These are phyloP conservation scores for Leonotis leonurus DNA, from an alignment of 257 asterid species.

Conservation along the genomic window DNA sequence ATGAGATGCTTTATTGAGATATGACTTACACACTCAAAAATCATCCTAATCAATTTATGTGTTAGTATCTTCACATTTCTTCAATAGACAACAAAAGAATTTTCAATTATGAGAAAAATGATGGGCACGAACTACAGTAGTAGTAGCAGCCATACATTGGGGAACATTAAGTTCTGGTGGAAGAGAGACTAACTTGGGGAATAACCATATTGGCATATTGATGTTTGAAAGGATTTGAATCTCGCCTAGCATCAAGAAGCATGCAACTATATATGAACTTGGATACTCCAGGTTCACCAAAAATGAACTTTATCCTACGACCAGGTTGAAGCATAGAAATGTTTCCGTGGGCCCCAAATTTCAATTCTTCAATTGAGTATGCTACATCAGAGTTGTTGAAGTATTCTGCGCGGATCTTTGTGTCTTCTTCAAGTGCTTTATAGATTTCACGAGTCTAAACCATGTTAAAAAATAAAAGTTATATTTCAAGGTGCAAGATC, in stretches of 20 bases:
- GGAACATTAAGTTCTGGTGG: not conserved
- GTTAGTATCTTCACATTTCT: not conserved
- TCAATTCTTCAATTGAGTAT: conserved; percentile 78
- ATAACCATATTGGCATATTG: conserved; percentile 74
- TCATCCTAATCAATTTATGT: not conserved
- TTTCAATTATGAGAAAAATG: not conserved
- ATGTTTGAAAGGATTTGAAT: conserved; percentile 48
- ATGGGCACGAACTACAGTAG: not conserved
- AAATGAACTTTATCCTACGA: conserved; percentile 58
- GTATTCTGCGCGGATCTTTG: conserved; percentile 44
- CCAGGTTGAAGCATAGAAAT: conserved; percentile 67
- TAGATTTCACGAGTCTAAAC: conserved; percentile 53
- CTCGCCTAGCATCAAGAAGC: conserved; percentile 69
- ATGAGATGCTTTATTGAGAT: not conserved
- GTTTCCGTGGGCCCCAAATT: conserved; percentile 65
- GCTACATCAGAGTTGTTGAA: conserved; percentile 43
- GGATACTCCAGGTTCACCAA: conserved; percentile 74
- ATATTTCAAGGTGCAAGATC: conserved; percentile 1
- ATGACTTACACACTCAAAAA: not conserved
- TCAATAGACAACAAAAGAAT: conserved; percentile 1
- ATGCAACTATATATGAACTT: conserved; percentile 54
- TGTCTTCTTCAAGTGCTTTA: conserved; percentile 62
- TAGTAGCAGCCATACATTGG: not conserved
- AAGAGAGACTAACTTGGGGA: conserved; percentile 56
- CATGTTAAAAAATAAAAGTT: conserved; percentile 11